phyloP scores from a whole-genome alignment of 495 filamentous ascomycete species.

The Aspergillus leporis region DNA sequence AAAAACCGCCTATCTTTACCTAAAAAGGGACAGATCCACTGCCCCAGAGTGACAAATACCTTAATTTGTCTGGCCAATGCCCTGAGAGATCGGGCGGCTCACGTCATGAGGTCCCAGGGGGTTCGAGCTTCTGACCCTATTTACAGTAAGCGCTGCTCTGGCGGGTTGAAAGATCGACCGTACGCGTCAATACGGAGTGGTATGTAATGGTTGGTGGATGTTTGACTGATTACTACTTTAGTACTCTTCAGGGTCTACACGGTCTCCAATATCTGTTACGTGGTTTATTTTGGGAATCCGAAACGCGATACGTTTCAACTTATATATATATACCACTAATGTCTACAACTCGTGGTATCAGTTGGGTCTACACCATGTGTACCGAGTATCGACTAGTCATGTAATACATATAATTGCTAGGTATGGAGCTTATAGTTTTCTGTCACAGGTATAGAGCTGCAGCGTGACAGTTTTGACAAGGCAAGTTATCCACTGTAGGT shows the following conservation, averaged over 20 bases:
- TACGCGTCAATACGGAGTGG: neutral
- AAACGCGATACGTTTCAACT: too few relatives aligned
- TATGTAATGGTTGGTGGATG: neutral
- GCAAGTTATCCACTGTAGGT: neutral
- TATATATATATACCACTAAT: neutral
- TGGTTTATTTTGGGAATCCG: neutral
- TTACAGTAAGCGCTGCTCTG: conserved; percentile 1
- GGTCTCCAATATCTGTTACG: too few relatives aligned
- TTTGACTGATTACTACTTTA: too few relatives aligned
- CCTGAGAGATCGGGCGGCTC: conserved; percentile 16
- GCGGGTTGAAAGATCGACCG: neutral
- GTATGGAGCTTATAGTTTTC: neutral
- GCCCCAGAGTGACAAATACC: conserved; percentile 43
- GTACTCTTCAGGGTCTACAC: too few relatives aligned
- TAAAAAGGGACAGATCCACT: conserved; percentile 14
- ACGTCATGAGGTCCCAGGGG: conserved; percentile 23
- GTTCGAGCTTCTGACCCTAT: conserved; percentile 23
- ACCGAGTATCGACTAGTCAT: neutral
- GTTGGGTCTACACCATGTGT: neutral
- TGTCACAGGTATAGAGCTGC: neutral
- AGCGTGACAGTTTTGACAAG: conserved; percentile 8
- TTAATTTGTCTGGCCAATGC: conserved; percentile 21
- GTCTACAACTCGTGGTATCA: neutral
- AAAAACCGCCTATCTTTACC: conserved; percentile 33
- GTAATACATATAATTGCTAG: neutral